phyloP scores from a whole-genome alignment of 2,329 filamentous ascomycete species.

The Neocatenulostroma microsporum region DNA sequence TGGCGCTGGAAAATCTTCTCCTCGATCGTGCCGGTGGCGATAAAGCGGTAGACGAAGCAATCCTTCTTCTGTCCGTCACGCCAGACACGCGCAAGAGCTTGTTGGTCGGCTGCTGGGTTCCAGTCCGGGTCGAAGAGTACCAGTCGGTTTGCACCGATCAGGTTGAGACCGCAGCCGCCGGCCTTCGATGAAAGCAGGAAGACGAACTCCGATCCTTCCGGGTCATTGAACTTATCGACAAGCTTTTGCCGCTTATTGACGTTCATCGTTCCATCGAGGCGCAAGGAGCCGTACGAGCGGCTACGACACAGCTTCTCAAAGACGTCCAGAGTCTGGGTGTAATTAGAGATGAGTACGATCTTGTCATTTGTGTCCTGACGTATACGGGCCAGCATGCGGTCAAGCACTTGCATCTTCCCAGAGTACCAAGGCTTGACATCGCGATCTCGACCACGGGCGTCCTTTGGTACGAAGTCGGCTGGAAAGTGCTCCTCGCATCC shows the following conservation, averaged over 20 bases:
- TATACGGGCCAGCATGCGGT: conserved; percentile 87
- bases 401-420: conserved; percentile 97
- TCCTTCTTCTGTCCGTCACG: conserved; percentile 99
- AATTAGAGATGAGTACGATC: conserved; percentile 97
- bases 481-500: conserved; percentile 77
- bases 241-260: conserved; percentile 95
- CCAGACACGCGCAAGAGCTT: conserved; percentile 95
- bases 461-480: conserved; percentile 80
- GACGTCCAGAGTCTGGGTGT: conserved; percentile 90
- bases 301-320: conserved; percentile 85
- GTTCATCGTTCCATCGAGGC: conserved; percentile 95
- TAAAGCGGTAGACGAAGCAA: conserved; percentile 99
- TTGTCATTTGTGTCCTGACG: conserved; percentile 97
- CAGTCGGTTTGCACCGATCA: conserved; percentile 89
- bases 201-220: conserved; percentile 79
- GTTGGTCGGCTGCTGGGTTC: conserved; percentile 97
- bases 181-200: conserved; percentile 97
- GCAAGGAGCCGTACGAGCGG: conserved; percentile 74
- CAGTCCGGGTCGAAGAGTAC: conserved; percentile 91
- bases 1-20: conserved; percentile 99
- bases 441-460: conserved; percentile 77
- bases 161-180: conserved; percentile 89
- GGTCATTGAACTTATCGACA: conserved; percentile 96
- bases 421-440: conserved; percentile 95
- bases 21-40: conserved; percentile 93